phyloP scores from a whole-genome alignment of 257 asterid genomes.

The Rhazya stricta region DNA sequence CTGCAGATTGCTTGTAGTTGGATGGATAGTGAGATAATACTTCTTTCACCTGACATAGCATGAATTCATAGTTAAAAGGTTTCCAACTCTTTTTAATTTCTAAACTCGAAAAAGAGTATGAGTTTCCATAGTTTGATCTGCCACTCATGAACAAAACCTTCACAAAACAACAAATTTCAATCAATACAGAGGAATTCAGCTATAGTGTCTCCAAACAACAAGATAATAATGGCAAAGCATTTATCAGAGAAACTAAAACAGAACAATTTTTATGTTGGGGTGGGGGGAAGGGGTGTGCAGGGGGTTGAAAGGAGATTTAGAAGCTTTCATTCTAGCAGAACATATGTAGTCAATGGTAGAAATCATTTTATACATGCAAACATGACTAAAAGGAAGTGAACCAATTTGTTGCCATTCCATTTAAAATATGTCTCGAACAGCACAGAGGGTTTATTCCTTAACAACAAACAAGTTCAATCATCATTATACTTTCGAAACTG shows the following conservation, averaged over 20 bases:
- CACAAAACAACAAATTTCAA: background rate
- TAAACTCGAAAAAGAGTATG: background rate
- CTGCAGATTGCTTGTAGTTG: conserved; percentile 95
- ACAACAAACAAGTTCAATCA: background rate
- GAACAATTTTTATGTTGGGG: no score
- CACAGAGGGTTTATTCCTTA: background rate
- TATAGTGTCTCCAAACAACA: background rate
- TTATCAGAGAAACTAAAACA: background rate
- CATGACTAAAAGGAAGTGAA: background rate
- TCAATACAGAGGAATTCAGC: background rate
- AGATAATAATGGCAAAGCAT: background rate
- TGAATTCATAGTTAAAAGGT: background rate
- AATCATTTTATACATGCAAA: background rate
- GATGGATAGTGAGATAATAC: conserved; percentile 86
- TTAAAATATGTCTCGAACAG: background rate
- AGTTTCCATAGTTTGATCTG: background rate
- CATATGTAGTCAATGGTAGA: background rate
- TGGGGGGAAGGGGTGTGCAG: background rate
- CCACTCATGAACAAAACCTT: background rate
- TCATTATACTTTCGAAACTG: background rate
- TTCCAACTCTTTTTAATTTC: background rate
- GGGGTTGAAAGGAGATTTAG: background rate
- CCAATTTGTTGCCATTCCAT: background rate
- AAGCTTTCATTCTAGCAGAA: background rate
- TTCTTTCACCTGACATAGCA: conserved; percentile 63